Conservation (phyloP, 2,329 filamentous ascomycete genomes). For the Magnaporthales sp. region DNA sequence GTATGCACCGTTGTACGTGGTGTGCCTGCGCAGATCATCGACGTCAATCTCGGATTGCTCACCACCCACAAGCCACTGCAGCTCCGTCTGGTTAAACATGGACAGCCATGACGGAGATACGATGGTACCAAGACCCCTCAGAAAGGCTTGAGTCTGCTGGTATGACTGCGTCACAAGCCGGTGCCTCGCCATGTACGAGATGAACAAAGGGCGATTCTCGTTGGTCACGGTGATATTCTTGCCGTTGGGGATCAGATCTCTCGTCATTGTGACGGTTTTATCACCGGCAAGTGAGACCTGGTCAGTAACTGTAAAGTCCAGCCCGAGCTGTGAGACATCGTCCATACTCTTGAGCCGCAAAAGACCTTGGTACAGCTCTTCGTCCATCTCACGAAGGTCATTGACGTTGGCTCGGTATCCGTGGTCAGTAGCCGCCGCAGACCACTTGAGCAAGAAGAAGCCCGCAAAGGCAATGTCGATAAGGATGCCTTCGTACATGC, state of each 20-base stretch:
- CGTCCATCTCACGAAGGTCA: constrained; percentile 85
- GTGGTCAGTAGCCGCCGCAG: constrained; percentile 51
- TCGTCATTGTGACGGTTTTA: constrained; percentile 50
- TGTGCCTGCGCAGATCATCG: constrained; percentile 75
- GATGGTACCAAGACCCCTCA: constrained; percentile 76
- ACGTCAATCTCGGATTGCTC: constrained; percentile 81
- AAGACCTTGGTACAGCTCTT: constrained; percentile 82
- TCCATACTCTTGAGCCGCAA: constrained; percentile 74
- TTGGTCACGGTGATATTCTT: constrained; percentile 76
- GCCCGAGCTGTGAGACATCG: constrained; percentile 68
- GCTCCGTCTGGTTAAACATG: constrained; percentile 96
- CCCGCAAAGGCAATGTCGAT: constrained; percentile 88
- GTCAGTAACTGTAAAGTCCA: constrained; percentile 88
- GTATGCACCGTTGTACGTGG: constrained; percentile 81
- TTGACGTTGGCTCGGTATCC: constrained; percentile 89
- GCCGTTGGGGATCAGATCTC: constrained; percentile 69
- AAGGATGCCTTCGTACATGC: constrained; percentile 92
- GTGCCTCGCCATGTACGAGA: constrained; percentile 83
- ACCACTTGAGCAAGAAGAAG: constrained; percentile 96
- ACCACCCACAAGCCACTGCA: constrained; percentile 88
- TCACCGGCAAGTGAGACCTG: constrained; percentile 38
- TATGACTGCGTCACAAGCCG: constrained; percentile 73
- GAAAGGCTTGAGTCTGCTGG: constrained; percentile 77
- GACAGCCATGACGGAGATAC: constrained; percentile 89
- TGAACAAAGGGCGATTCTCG: constrained; percentile 88